These are phyloP conservation scores for Colletotrichum aenigma DNA, from an alignment of 2,329 filamentous ascomycete genomes.

Conservation along the genomic window DNA sequence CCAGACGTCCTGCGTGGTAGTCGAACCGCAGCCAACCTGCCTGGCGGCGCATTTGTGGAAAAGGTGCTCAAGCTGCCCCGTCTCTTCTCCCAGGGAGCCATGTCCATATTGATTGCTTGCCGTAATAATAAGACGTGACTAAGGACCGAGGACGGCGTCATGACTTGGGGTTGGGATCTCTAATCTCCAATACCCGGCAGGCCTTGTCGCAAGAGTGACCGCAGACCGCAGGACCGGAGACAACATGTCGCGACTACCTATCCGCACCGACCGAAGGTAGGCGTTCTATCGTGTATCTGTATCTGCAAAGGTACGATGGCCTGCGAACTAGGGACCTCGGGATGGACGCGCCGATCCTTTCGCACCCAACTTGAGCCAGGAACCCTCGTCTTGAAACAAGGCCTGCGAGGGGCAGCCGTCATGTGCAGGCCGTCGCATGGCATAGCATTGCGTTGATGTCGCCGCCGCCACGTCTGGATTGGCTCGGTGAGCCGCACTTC, in stretches of 20 bases:
- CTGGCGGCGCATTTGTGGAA: constrained; percentile 1
- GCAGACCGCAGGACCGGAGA: background rate
- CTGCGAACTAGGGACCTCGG: constrained; percentile 4
- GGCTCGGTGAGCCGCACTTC: constrained; percentile 13
- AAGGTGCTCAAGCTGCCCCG: constrained; percentile 16
- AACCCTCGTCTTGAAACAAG: constrained; percentile 14
- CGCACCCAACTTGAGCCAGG: constrained; percentile 8
- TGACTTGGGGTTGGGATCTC: background rate
- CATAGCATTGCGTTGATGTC: background rate
- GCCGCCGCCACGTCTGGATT: background rate
- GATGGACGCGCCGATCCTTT: constrained; percentile 14
- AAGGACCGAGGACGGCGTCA: background rate
- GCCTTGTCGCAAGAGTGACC: background rate
- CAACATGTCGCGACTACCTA: background rate
- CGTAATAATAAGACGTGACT: background rate
- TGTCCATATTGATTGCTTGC: background rate
- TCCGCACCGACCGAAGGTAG: background rate
- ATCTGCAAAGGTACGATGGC: background rate
- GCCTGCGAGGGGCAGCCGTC: background rate
- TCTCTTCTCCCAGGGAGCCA: constrained; percentile 10
- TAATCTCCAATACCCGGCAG: background rate
- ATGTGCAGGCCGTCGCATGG: background rate
- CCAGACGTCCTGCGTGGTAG: background rate
- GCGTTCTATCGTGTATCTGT: background rate
- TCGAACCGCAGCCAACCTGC: background rate